Conservation (phyloP, 768 basidiomycete species). For the Lactarius quietus region DNA sequence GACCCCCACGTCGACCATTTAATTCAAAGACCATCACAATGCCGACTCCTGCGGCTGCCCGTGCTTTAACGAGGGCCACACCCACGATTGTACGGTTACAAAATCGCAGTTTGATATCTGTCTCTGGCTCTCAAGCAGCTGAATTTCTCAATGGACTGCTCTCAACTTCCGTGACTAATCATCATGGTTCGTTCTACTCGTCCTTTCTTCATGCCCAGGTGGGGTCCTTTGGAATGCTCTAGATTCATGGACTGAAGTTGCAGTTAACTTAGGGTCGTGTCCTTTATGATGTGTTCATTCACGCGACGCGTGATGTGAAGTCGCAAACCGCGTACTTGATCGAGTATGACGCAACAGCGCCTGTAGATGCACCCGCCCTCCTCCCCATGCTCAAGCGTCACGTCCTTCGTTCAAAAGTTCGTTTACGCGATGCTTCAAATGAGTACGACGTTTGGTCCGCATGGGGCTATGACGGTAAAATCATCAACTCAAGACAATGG, state of each 20-base stretch:
- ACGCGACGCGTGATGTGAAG: slow-evolving; percentile 47
- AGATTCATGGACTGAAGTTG: slow-evolving; percentile 18
- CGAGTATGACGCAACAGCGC: slow-evolving; percentile 59
- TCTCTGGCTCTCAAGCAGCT: slow-evolving; percentile 76
- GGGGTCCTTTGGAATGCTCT: slow-evolving; percentile 28
- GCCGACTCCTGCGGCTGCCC: slow-evolving; percentile 39
- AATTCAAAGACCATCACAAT: slow-evolving; percentile 10
- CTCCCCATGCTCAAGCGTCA: slow-evolving; percentile 75
- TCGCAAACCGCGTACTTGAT: slow-evolving; percentile 57
- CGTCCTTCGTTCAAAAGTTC: slow-evolving; percentile 86
- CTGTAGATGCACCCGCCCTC: slow-evolving; percentile 51
- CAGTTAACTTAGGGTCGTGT: slow-evolving; percentile 67
- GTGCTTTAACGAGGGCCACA: slow-evolving; percentile 42
- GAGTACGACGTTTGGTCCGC: slow-evolving; percentile 80
- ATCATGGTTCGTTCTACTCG: slow-evolving; percentile 62
- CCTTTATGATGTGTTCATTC: slow-evolving; percentile 84
- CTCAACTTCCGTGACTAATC: slow-evolving; percentile 46
- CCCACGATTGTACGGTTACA: slow-evolving; percentile 55
- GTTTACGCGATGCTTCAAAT: slow-evolving; percentile 69
- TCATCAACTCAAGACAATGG: slow-evolving; percentile 47
- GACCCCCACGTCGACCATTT: background rate
- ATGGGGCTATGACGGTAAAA: slow-evolving; percentile 54
- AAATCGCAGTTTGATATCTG: slow-evolving; percentile 63
- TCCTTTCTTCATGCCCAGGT: slow-evolving; percentile 80
- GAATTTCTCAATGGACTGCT: slow-evolving; percentile 81